These are phyloP conservation scores for Leccinum pellstonianum DNA, from an alignment of 768 basidiomycete species.

Conservation along the genomic window DNA sequence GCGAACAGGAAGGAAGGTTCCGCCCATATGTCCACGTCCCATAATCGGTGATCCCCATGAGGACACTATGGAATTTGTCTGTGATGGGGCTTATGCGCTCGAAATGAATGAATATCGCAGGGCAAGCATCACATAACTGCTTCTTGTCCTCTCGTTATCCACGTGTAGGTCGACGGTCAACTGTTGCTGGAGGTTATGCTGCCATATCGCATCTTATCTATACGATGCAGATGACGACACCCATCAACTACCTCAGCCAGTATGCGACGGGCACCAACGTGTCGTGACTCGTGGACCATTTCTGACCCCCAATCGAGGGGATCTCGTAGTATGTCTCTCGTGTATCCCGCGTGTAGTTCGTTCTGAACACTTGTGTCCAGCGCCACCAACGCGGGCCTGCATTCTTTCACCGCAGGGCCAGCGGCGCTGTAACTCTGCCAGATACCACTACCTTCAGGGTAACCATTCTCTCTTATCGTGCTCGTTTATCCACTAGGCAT, in stretches of 20 bases:
- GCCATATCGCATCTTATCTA: constrained; percentile 59
- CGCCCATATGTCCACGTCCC: background rate
- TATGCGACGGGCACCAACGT: constrained; percentile 44
- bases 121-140: background rate
- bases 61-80: background rate
- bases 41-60: background rate
- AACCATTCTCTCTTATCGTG: constrained; percentile 49
- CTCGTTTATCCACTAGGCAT: constrained; percentile 50
- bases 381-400: constrained; percentile 43
- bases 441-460: constrained; percentile 51
- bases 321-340: constrained; percentile 55
- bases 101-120: background rate
- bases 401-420: constrained; percentile 47
- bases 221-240: constrained; percentile 52
- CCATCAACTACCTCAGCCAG: constrained; percentile 45
- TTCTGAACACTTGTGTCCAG: constrained; percentile 31
- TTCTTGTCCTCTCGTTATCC: background rate
- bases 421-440: constrained; percentile 45
- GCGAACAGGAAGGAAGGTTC: background rate
- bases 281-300: constrained; percentile 52
- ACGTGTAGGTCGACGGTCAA: constrained; percentile 50
- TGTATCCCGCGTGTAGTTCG: background rate
- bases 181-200: constrained; percentile 63
- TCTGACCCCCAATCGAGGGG: constrained; percentile 53
- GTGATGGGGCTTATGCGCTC: background rate